Conservation (phyloP, 1,139 yeast genomes). For the Sugiyamaella neomexicana region DNA sequence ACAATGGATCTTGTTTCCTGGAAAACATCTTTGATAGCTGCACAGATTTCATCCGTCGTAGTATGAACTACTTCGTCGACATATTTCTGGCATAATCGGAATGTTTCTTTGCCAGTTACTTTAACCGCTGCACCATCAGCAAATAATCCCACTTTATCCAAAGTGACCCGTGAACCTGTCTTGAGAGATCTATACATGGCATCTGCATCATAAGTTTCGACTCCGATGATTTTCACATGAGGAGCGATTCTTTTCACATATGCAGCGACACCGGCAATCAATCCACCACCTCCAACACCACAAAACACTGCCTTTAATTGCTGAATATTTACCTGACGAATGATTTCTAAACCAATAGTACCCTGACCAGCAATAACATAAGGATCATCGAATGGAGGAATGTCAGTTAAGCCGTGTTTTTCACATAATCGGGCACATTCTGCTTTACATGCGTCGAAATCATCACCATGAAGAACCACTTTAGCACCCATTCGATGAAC, state of each 20-base stretch:
- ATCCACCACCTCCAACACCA: constrained; percentile 97
- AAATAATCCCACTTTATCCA: constrained; percentile 84
- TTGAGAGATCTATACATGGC: constrained; percentile 78
- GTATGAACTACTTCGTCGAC: constrained; percentile 90
- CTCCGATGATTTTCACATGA: constrained; percentile 91
- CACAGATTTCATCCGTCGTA: constrained; percentile 92
- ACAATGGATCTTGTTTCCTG: constrained; percentile 93
- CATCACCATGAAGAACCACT: constrained; percentile 90
- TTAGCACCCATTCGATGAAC: constrained; percentile 91
- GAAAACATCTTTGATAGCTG: constrained; percentile 94
- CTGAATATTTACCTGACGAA: constrained; percentile 79
- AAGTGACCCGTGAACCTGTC: constrained; percentile 52
- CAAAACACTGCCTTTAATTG: constrained; percentile 84
- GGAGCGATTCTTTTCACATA: constrained; percentile 96
- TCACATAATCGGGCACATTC: constrained; percentile 75
- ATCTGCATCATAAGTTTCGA: constrained; percentile 93
- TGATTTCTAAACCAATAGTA: constrained; percentile 87
- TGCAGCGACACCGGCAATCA: constrained; percentile 85
- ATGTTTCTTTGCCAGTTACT: constrained; percentile 85
- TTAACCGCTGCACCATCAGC: constrained; percentile 99
- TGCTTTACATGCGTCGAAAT: constrained; percentile 86
- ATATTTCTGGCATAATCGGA: constrained; percentile 71
- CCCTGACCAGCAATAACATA: constrained; percentile 99
- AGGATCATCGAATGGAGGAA: constrained; percentile 98
- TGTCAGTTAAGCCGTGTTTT: constrained; percentile 74